Percentiles rank a stretch among this genome's conserved stretches.
Conservation (phyloP, 2,329 filamentous ascomycete genomes). For the Coniosporium tulheliwenetii region DNA sequence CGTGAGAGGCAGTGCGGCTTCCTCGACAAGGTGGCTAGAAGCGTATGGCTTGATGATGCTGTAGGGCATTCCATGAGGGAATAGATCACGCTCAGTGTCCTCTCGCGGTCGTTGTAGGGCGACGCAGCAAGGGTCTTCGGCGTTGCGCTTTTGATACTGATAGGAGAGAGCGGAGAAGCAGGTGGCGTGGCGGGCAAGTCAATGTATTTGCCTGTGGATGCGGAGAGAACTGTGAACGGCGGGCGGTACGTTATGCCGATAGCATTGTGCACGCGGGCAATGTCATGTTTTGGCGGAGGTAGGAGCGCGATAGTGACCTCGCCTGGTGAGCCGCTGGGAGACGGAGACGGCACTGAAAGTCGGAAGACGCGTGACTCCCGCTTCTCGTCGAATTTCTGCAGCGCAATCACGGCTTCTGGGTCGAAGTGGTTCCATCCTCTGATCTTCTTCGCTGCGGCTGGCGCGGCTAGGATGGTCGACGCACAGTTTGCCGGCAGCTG, state of each 20-base stretch:
- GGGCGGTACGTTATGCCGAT: conserved; percentile 59
- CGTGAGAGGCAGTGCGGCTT: conserved; percentile 45
- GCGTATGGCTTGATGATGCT: conserved; percentile 38
- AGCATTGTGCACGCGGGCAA: conserved; percentile 47
- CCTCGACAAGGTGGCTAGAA: conserved; percentile 37
- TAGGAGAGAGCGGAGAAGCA: conserved; percentile 8
- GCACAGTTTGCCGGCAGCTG: conserved; percentile 40
- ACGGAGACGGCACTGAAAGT: conserved; percentile 38
- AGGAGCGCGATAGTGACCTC: conserved; percentile 60
- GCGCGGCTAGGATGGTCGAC: conserved; percentile 51
- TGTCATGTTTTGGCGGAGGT: conserved; percentile 38
- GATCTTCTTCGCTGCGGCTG: conserved; percentile 48
- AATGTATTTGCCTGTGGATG: conserved; percentile 16
- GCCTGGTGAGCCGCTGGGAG: conserved; percentile 38
- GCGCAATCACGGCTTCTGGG: conserved; percentile 24
- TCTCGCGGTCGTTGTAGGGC: conserved; percentile 14
- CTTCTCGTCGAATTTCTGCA: conserved; percentile 26
- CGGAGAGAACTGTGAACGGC: conserved; percentile 26
- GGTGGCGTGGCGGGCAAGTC: conserved; percentile 18
- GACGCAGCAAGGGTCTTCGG: background rate
- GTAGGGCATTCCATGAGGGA: conserved; percentile 48
- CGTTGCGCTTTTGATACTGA: background rate
- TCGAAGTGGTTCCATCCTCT: conserved; percentile 54
- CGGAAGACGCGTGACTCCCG: conserved; percentile 24
- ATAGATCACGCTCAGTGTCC: conserved; percentile 45